phyloP scores from a whole-genome alignment of 2,329 filamentous ascomycete species.

The Massarina eburnea region DNA sequence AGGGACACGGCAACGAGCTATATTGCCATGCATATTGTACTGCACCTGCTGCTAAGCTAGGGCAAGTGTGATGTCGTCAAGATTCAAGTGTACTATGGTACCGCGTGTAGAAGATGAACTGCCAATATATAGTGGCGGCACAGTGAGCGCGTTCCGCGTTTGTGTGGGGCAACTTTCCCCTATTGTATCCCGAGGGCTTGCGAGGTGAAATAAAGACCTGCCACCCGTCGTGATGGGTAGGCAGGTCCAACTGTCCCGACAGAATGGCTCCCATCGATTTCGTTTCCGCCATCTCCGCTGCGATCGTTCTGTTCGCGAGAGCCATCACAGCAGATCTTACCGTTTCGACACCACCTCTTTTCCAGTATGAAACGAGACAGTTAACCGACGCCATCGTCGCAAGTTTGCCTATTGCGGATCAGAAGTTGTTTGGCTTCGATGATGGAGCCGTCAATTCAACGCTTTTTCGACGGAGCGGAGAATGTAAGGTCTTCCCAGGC shows the following conservation, averaged over 20 bases:
- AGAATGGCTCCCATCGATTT: slow-evolving; percentile 1
- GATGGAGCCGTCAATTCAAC: slow-evolving; percentile 5
- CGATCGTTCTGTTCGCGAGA: not conserved
- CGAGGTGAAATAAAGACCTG: slow-evolving; percentile 1
- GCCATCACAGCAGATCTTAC: not conserved
- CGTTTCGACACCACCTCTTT: slow-evolving; percentile 1
- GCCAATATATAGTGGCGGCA: not conserved
- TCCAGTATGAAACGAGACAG: slow-evolving; percentile 11
- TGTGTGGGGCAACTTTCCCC: not conserved
- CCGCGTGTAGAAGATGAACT: not conserved
- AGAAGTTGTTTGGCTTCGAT: slow-evolving; percentile 11
- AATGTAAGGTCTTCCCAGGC: slow-evolving; percentile 26
- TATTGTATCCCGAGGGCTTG: not conserved
- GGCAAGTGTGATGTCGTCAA: not conserved
- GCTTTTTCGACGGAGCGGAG: slow-evolving; percentile 2
- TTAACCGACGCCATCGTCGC: slow-evolving; percentile 9
- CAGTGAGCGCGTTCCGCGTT: not conserved
- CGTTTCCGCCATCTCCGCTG: not conserved
- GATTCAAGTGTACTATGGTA: not conserved
- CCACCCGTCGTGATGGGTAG: not conserved
- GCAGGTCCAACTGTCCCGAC: not conserved
- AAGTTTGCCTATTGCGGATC: slow-evolving; percentile 3
- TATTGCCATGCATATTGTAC: not conserved
- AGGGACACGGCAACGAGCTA: too few relatives aligned
- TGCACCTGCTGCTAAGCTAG: not conserved